A percentile compares a stretch with the other conserved stretches of the same genome.
These are phyloP conservation scores for Otatea glauca DNA, from an alignment of 176 grass and related monocot species.

Conservation along the genomic window DNA sequence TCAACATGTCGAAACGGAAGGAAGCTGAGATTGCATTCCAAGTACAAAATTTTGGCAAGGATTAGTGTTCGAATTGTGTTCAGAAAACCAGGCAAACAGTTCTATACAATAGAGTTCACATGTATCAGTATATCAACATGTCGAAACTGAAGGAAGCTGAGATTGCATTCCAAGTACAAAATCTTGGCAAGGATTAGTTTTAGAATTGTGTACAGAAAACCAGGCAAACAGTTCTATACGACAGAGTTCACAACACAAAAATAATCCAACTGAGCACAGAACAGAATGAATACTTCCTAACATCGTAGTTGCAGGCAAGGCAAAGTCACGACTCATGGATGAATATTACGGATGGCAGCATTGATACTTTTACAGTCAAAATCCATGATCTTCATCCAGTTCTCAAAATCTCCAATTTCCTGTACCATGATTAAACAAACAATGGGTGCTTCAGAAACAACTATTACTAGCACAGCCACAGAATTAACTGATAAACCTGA, in stretches of 20 bases:
- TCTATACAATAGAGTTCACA: too few relatives aligned
- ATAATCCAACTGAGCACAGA: not conserved
- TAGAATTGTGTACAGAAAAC: not conserved
- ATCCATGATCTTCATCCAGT: constrained; percentile 87
- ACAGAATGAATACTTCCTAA: not conserved
- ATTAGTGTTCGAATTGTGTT: too few relatives aligned
- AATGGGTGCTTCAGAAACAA: too few relatives aligned
- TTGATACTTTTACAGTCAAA: constrained; percentile 85
- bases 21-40: too few relatives aligned
- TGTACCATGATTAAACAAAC: constrained; percentile 28
- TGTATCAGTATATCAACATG: not conserved
- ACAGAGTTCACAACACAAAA: not conserved
- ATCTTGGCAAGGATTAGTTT: not conserved
- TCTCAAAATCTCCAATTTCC: constrained; percentile 80
- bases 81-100: too few relatives aligned
- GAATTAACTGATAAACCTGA: too few relatives aligned
- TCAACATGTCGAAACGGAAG: too few relatives aligned
- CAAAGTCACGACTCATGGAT: constrained; percentile 56
- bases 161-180: not conserved
- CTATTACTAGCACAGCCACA: too few relatives aligned
- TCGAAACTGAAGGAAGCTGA: not conserved
- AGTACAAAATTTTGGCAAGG: too few relatives aligned
- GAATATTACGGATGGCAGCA: constrained; percentile 72
- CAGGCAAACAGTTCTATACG: not conserved
- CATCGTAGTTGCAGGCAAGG: not conserved